phyloP scores from a whole-genome alignment of 352 stramenopile genomes.

The Phytophthora macrochlamydospora region DNA sequence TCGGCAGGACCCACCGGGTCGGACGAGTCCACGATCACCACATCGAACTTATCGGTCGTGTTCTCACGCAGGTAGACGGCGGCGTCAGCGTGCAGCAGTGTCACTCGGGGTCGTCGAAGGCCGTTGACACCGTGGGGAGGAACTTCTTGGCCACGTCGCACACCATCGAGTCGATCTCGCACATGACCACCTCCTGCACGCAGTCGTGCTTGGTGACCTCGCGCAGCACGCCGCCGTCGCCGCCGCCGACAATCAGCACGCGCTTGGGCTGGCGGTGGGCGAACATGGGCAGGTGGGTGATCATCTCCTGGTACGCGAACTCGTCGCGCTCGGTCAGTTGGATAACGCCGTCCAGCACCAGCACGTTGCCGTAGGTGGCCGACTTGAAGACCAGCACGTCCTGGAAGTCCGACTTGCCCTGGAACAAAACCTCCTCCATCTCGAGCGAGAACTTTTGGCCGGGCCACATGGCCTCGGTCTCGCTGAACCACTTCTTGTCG shows the following conservation, averaged over 20 bases:
- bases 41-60: slow-evolving; percentile 92
- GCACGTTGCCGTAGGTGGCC: slow-evolving; percentile 96
- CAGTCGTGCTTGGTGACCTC: slow-evolving; percentile 94
- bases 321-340: slow-evolving; percentile 99
- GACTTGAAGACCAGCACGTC: slow-evolving; percentile 99
- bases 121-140: slow-evolving; percentile 89
- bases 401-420: slow-evolving; percentile 96
- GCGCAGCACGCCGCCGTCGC: slow-evolving; percentile 97
- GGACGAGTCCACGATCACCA: slow-evolving; percentile 97
- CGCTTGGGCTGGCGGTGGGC: slow-evolving; percentile 95
- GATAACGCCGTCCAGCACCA: slow-evolving; percentile 99
- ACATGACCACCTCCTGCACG: slow-evolving; percentile 98
- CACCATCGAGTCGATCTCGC: slow-evolving; percentile 99
- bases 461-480: slow-evolving; percentile 96
- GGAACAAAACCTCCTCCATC: slow-evolving; percentile 95
- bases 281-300: slow-evolving; percentile 98
- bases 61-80: slow-evolving; percentile 89
- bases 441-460: slow-evolving; percentile 93
- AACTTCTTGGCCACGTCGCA: slow-evolving; percentile 96
- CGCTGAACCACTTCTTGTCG: slow-evolving; percentile 92
- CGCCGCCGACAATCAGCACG: slow-evolving; percentile 98
- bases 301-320: slow-evolving; percentile 99
- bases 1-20: slow-evolving; percentile 96
- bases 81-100: slow-evolving; percentile 92
- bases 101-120: slow-evolving; percentile 96